A percentile compares a stretch with the other conserved stretches of the same genome.
Evolutionary conservation across 2,329 filamentous ascomycete species (phyloP).

Genomic region (Epichloe typhina): DNA sequence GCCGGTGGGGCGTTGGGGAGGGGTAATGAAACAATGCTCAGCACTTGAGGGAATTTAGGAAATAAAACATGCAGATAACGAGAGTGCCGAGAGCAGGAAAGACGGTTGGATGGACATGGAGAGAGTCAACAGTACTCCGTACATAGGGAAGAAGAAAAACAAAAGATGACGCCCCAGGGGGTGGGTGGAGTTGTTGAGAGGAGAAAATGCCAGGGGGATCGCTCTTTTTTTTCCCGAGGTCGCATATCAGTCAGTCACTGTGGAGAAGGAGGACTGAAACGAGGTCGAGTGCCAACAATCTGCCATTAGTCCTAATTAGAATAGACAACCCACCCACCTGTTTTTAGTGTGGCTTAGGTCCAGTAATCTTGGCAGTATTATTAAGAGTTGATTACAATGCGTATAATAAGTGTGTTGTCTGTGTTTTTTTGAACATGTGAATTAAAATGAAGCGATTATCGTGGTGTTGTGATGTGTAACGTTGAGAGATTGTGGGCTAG

Average conservation of each 20-base stretch:
- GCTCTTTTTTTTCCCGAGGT: background rate
- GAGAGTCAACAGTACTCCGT: background rate
- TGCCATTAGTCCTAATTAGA: too few species aligned
- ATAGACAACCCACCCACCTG: too few species aligned
- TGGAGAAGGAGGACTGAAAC: constrained; percentile 6
- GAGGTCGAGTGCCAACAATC: background rate
- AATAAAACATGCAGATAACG: background rate
- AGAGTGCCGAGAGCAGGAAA: constrained; percentile 3
- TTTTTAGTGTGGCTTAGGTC: too few species aligned
- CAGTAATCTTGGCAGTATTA: too few species aligned
- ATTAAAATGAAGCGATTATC: too few species aligned
- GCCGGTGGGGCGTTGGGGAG: background rate
- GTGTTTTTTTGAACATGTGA: too few species aligned
- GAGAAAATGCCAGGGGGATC: background rate
- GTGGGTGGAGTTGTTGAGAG: background rate
- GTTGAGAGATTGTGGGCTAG: too few species aligned
- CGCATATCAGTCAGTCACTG: background rate
- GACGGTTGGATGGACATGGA: background rate
- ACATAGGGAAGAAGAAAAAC: background rate
- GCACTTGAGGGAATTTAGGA: background rate
- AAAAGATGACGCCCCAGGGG: constrained; percentile 6
- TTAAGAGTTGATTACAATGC: too few species aligned
- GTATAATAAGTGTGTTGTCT: too few species aligned
- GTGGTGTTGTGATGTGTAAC: too few species aligned
- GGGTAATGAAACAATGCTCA: background rate